A percentile compares a stretch with the other conserved stretches of the same genome.
Conservation (phyloP, 768 basidiomycete species). For the Trametes sanguinea region DNA sequence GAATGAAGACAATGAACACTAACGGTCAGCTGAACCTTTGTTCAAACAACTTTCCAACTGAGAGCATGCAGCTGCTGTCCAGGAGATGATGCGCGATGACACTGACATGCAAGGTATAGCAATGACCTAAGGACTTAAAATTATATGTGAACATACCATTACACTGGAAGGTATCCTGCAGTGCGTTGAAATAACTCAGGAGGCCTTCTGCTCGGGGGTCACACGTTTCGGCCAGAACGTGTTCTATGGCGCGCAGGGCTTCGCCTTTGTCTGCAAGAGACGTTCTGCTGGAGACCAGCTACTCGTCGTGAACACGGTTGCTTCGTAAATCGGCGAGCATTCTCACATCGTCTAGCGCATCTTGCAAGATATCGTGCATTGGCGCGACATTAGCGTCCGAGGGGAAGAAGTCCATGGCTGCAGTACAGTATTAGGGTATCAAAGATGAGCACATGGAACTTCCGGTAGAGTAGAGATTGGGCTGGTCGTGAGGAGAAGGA, state of each 20-base stretch:
- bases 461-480: not conserved
- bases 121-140: not conserved
- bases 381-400: slow-evolving; percentile 11
- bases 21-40: slow-evolving; percentile 48
- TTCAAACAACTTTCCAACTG: slow-evolving; percentile 51
- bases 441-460: slow-evolving; percentile 2
- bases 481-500: not conserved
- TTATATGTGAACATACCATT: slow-evolving; percentile 56
- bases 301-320: not conserved
- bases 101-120: slow-evolving; percentile 43
- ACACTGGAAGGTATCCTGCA: slow-evolving; percentile 82
- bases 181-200: slow-evolving; percentile 55
- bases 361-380: slow-evolving; percentile 53
- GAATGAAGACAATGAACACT: slow-evolving; percentile 18
- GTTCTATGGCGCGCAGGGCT: slow-evolving; percentile 53
- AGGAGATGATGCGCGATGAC: slow-evolving; percentile 62
- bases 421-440: not conserved
- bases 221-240: slow-evolving; percentile 48
- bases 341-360: slow-evolving; percentile 70
- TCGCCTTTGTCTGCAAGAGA: slow-evolving; percentile 51
- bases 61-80: slow-evolving; percentile 54
- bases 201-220: slow-evolving; percentile 45
- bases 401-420: slow-evolving; percentile 7
- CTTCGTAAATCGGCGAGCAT: not conserved
- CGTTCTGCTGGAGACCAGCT: slow-evolving; percentile 68